Evolutionary conservation across 345 rosid genomes (phyloP).

Genomic region (Mallotus nudiflorus): DNA sequence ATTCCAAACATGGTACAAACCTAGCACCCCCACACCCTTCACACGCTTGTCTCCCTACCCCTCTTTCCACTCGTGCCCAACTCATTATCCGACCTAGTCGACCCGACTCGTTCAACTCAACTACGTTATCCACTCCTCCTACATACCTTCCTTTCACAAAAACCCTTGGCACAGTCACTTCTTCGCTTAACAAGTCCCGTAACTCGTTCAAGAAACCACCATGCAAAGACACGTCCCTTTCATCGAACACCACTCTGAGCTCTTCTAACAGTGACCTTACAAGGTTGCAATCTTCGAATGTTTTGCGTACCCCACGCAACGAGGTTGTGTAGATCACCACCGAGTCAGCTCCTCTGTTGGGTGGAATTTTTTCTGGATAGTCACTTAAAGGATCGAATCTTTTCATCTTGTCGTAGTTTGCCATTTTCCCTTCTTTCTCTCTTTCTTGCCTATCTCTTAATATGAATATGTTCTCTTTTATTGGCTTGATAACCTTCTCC

Average conservation of each 20-base stretch:
- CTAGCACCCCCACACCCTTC: slow-evolving; percentile 90
- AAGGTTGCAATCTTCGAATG: slow-evolving; percentile 67
- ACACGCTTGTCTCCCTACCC: slow-evolving; percentile 67
- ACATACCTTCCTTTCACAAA: slow-evolving; percentile 81
- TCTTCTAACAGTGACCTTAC: slow-evolving; percentile 53
- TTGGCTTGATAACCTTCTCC: slow-evolving; percentile 36
- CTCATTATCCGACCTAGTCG: slow-evolving; percentile 61
- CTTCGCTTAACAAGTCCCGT: slow-evolving; percentile 54
- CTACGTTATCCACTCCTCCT: slow-evolving; percentile 78
- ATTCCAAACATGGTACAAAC: slow-evolving; percentile 81
- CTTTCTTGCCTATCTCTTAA: slow-evolving; percentile 58
- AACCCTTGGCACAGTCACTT: slow-evolving; percentile 61
- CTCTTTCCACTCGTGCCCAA: slow-evolving; percentile 64
- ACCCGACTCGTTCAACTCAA: slow-evolving; percentile 68
- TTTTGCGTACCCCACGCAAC: slow-evolving; percentile 77
- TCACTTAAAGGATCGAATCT: slow-evolving; percentile 63
- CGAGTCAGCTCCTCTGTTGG: slow-evolving; percentile 52
- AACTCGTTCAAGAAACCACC: slow-evolving; percentile 68
- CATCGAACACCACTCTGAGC: slow-evolving; percentile 67
- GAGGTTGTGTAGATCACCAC: slow-evolving; percentile 89
- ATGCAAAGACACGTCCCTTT: slow-evolving; percentile 86
- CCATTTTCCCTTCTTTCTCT: slow-evolving; percentile 64
- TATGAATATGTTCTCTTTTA: slow-evolving; percentile 73
- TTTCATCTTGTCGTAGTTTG: slow-evolving; percentile 38
- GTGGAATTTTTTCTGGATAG: slow-evolving; percentile 77